phyloP scores from a whole-genome alignment of 2,329 filamentous ascomycete genomes.

The Talaromyces sp. region DNA sequence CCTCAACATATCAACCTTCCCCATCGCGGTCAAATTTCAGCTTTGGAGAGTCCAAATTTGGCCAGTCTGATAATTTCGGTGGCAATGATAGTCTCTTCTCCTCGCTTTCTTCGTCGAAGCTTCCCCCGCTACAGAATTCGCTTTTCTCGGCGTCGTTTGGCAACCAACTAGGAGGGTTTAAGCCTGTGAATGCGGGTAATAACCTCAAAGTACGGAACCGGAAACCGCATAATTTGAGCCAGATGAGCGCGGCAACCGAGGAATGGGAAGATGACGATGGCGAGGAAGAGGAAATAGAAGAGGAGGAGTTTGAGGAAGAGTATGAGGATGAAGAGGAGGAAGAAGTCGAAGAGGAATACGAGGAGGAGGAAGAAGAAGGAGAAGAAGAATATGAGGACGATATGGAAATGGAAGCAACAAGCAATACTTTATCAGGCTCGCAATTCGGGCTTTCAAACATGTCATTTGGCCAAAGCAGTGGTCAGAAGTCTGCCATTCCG shows the following conservation, averaged over 20 bases:
- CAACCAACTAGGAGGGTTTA: conserved; percentile 23
- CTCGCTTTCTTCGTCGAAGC: conserved; percentile 31
- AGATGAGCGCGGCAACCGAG: conserved; percentile 10
- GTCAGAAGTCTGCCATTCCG: neutral
- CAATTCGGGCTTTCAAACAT: conserved; percentile 29
- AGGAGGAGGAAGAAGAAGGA: conserved; percentile 5
- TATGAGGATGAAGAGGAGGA: conserved; percentile 17
- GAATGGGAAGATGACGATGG: conserved; percentile 12
- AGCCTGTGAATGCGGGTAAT: conserved; percentile 20
- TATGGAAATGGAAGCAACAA: conserved; percentile 21
- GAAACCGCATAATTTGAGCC: conserved; percentile 11
- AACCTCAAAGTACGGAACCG: conserved; percentile 9
- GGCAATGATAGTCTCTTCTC: conserved; percentile 33
- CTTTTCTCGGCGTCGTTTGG: conserved; percentile 17
- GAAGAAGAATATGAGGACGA: conserved; percentile 29
- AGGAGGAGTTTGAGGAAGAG: conserved; percentile 5
- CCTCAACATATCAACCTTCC: conserved; percentile 49
- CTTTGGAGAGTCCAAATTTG: conserved; percentile 36
- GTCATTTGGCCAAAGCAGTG: conserved; percentile 20
- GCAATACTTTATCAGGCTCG: conserved; percentile 6
- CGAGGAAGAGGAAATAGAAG: conserved; percentile 1
- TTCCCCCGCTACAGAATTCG: conserved; percentile 23
- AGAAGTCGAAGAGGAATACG: conserved; percentile 18
- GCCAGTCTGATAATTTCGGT: conserved; percentile 30
- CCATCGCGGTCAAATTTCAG: conserved; percentile 30